These are phyloP conservation scores for Cunninghamia lanceolata DNA, from an alignment of 75 land plant genomes.

Conservation along the genomic window DNA sequence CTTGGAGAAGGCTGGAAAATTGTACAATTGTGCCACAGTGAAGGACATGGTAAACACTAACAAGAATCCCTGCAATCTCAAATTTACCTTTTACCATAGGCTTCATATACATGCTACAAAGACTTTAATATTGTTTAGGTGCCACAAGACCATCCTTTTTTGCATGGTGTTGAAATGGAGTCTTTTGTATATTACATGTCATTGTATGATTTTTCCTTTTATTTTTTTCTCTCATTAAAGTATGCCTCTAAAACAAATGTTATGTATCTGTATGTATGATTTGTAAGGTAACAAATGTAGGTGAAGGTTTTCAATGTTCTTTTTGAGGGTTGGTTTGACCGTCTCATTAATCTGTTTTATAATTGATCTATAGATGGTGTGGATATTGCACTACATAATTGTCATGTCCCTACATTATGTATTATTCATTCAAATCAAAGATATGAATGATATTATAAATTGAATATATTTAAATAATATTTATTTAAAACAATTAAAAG, in stretches of 20 bases:
- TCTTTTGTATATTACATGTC: slow-evolving; percentile 3
- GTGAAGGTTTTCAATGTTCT: background rate
- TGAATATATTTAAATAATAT: too few relatives aligned
- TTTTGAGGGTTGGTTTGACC: background rate
- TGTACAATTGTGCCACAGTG: slow-evolving; percentile 43
- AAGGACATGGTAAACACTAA: slow-evolving; percentile 41
- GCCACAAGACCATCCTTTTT: background rate
- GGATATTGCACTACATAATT: too few relatives aligned
- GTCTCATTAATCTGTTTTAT: background rate
- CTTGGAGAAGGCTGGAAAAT: slow-evolving; percentile 41
- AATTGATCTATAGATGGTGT: too few relatives aligned
- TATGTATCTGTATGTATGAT: background rate
- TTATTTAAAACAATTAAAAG: too few relatives aligned
- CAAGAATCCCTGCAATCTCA: background rate
- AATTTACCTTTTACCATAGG: background rate
- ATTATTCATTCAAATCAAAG: too few relatives aligned
- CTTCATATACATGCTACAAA: background rate
- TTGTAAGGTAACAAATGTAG: background rate
- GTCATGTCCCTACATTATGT: too few relatives aligned
- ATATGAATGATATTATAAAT: too few relatives aligned
- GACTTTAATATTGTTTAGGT: background rate
- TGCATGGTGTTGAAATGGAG: slow-evolving; percentile 1
- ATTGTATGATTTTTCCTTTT: background rate
- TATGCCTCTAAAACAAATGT: background rate
- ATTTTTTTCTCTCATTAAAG: background rate